phyloP scores from a whole-genome alignment of 164 flowering plant genomes.

The Piper longum region DNA sequence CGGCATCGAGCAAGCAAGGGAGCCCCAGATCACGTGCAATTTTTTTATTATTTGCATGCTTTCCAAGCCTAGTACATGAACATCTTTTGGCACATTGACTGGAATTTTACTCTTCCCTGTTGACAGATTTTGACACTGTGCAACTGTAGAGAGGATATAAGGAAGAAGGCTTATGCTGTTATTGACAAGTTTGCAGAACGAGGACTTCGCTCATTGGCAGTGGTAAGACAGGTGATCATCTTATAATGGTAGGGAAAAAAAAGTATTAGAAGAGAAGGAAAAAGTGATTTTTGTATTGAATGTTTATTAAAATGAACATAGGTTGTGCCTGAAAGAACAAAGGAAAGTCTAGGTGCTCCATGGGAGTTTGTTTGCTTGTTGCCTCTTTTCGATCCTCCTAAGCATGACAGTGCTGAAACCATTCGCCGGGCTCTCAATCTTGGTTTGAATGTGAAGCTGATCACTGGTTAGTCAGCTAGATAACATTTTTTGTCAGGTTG shows the following conservation, averaged over 20 bases:
- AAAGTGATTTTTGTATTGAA: no score
- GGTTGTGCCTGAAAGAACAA: slow-evolving; percentile 1
- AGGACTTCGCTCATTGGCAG: no score
- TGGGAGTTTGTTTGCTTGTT: slow-evolving; percentile 60
- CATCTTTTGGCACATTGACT: not conserved
- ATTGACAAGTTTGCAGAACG: slow-evolving; percentile 32
- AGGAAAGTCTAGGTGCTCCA: slow-evolving; percentile 69
- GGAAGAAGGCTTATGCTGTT: slow-evolving; percentile 20
- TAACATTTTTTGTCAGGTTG: not conserved
- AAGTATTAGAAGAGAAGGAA: not conserved
- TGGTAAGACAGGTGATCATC: not conserved
- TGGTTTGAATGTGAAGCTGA: slow-evolving; percentile 3
- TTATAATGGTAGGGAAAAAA: no score
- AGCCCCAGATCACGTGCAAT: slow-evolving; percentile 21
- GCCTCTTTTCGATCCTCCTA: slow-evolving; percentile 29
- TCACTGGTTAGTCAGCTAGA: slow-evolving; percentile 20
- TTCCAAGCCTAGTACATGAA: not conserved
- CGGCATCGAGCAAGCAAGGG: slow-evolving; percentile 29
- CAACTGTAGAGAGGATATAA: slow-evolving; percentile 10
- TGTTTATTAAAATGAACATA: not conserved
- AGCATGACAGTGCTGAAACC: slow-evolving; percentile 28
- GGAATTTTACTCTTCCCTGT: not conserved
- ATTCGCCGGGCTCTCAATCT: slow-evolving; percentile 8
- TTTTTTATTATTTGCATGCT: not conserved
- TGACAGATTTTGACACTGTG: not conserved